Percentiles rank a stretch among this genome's conserved stretches.
Evolutionary conservation across 2,329 filamentous ascomycete species (phyloP).

Genomic region (Fusarium pininemorale): DNA sequence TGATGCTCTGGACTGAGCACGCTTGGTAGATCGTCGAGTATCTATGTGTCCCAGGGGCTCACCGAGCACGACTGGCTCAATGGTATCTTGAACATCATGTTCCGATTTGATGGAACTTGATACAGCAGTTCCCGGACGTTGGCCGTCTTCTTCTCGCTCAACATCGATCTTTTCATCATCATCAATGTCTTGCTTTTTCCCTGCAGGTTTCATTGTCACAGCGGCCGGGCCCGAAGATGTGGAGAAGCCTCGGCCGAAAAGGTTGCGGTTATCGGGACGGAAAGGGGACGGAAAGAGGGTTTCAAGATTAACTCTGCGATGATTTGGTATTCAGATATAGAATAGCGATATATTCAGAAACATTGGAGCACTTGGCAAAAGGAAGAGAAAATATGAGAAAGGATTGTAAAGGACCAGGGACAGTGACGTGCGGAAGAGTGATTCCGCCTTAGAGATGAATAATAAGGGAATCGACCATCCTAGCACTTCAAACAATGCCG

Average conservation of each 20-base stretch:
- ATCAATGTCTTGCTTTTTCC: neutral
- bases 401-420: neutral
- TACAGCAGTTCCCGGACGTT: constrained; percentile 20
- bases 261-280: constrained; percentile 13
- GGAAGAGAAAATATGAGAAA: neutral
- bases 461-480: neutral
- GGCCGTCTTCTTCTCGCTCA: constrained; percentile 12
- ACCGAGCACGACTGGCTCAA: constrained; percentile 35
- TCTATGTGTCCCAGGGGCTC: constrained; percentile 38
- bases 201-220: constrained; percentile 22
- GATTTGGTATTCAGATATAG: neutral
- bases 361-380: neutral
- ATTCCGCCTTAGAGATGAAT: constrained; percentile 11
- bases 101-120: constrained; percentile 25
- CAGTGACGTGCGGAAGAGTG: constrained; percentile 25
- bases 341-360: neutral
- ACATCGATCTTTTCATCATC: constrained; percentile 27
- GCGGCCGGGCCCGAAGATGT: constrained; percentile 36
- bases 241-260: constrained; percentile 23
- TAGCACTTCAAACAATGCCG: constrained; percentile 3
- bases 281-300: neutral
- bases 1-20: constrained; percentile 48
- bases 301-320: neutral
- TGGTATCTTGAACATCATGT: constrained; percentile 24
- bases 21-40: constrained; percentile 28